Evolutionary conservation across 2,329 filamentous ascomycete genomes (phyloP).

Genomic region (Fusarium coicis): DNA sequence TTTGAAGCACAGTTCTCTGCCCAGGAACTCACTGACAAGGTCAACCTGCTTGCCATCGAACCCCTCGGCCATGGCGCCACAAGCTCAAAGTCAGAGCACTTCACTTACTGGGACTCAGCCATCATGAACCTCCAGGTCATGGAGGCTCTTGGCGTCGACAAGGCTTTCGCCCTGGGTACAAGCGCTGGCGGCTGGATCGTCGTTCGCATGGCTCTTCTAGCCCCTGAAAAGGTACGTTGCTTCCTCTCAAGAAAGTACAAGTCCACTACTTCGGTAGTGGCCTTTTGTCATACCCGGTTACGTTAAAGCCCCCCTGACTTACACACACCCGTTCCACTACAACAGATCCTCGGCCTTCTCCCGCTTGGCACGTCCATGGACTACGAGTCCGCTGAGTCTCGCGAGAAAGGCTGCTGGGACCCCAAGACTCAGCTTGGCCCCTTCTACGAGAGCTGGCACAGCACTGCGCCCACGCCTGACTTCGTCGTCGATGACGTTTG

Average conservation of each 20-base stretch:
- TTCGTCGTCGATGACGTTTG: constrained; percentile 61
- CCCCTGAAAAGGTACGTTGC: constrained; percentile 56
- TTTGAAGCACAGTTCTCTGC: constrained; percentile 58
- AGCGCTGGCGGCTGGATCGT: constrained; percentile 65
- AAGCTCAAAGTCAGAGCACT: constrained; percentile 55
- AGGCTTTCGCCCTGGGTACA: constrained; percentile 62
- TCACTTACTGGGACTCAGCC: constrained; percentile 67
- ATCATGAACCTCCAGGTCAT: constrained; percentile 66
- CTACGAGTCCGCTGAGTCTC: constrained; percentile 59
- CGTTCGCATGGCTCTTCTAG: constrained; percentile 61
- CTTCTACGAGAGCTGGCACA: constrained; percentile 57
- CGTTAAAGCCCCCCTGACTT: constrained; percentile 11
- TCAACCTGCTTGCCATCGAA: constrained; percentile 64
- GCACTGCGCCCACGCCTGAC: constrained; percentile 53
- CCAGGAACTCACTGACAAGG: constrained; percentile 51
- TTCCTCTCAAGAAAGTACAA: background rate
- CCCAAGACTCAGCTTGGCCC: constrained; percentile 53
- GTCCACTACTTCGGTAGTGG: background rate
- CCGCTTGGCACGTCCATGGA: constrained; percentile 64
- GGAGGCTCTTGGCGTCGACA: constrained; percentile 58
- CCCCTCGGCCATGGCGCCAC: constrained; percentile 64
- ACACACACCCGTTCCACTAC: constrained; percentile 4
- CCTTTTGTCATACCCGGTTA: background rate
- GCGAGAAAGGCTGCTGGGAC: constrained; percentile 62
- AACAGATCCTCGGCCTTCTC: constrained; percentile 59